phyloP scores from a whole-genome alignment of 2,329 filamentous ascomycete genomes.

The Hypoxylon sp. region DNA sequence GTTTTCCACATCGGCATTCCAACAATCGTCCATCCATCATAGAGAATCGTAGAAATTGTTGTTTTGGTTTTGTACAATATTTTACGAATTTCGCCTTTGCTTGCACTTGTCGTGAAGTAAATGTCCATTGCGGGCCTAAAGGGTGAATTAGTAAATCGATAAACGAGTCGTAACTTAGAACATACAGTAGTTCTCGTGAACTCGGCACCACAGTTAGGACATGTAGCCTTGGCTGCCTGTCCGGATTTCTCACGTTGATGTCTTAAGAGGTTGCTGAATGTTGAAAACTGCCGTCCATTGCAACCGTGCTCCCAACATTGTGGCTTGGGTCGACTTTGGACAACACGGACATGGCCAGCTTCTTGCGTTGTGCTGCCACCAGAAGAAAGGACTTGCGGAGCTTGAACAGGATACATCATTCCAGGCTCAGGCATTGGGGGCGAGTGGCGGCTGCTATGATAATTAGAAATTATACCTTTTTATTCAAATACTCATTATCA shows the following conservation, averaged over 20 bases:
- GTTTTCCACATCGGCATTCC: conserved; percentile 32
- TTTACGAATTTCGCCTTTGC: conserved; percentile 68
- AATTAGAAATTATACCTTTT: conserved; percentile 30
- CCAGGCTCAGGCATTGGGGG: conserved; percentile 59
- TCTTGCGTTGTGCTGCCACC: conserved; percentile 56
- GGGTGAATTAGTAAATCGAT: conserved; percentile 40
- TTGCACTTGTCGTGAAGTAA: conserved; percentile 92
- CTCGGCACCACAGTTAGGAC: conserved; percentile 91
- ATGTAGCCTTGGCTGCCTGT: conserved; percentile 88
- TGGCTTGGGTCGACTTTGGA: conserved; percentile 88
- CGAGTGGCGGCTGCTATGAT: conserved; percentile 56
- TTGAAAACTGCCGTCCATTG: conserved; percentile 95
- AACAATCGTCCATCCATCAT: conserved; percentile 37
- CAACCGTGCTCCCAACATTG: conserved; percentile 98
- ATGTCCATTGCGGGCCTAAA: conserved; percentile 87
- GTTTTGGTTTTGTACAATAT: conserved; percentile 20
- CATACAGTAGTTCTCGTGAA: conserved; percentile 83
- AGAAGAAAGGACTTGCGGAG: conserved; percentile 55
- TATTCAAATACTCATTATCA: neutral
- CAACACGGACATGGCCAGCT: conserved; percentile 73
- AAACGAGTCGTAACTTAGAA: neutral
- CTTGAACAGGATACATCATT: conserved; percentile 63
- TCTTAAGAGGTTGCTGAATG: conserved; percentile 92
- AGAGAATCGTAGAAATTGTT: conserved; percentile 34
- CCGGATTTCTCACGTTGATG: conserved; percentile 97